phyloP scores from a whole-genome alignment of 2,329 filamentous ascomycete species.

The Hypoxylon sp. region DNA sequence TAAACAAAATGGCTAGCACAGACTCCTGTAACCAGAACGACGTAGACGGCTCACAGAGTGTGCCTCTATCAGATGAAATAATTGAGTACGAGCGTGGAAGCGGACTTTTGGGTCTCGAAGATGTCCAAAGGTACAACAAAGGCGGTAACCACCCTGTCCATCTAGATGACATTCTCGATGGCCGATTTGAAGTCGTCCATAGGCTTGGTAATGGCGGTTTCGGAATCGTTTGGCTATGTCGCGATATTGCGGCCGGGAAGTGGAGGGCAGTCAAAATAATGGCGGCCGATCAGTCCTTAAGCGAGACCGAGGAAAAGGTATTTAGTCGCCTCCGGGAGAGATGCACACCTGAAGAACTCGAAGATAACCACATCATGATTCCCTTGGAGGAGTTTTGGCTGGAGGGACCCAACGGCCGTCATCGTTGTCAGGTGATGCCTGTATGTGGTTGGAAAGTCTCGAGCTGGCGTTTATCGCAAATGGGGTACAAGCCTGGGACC shows the following conservation, averaged over 20 bases:
- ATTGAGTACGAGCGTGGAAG: slow-evolving; percentile 18
- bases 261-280: slow-evolving; percentile 42
- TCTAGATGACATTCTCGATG: slow-evolving; percentile 30
- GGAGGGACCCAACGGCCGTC: slow-evolving; percentile 37
- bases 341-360: neutral
- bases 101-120: neutral
- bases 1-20: neutral
- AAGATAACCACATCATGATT: slow-evolving; percentile 19
- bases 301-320: slow-evolving; percentile 11
- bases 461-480: slow-evolving; percentile 11
- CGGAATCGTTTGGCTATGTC: slow-evolving; percentile 39
- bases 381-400: slow-evolving; percentile 37
- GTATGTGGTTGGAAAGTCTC: slow-evolving; percentile 18
- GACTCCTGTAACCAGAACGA: neutral
- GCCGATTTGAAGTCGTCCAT: slow-evolving; percentile 32
- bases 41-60: neutral
- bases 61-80: neutral
- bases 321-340: slow-evolving; percentile 10
- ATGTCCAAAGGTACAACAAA: slow-evolving; percentile 32
- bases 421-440: slow-evolving; percentile 34
- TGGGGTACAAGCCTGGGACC: neutral
- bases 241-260: slow-evolving; percentile 7
- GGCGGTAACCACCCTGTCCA: slow-evolving; percentile 38
- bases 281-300: slow-evolving; percentile 29
- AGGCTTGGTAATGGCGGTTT: slow-evolving; percentile 39